Percentiles rank a stretch among this genome's conserved stretches.
Evolutionary conservation across 768 basidiomycete genomes (phyloP).

Genomic region (Neoboletus brunneissimus): DNA sequence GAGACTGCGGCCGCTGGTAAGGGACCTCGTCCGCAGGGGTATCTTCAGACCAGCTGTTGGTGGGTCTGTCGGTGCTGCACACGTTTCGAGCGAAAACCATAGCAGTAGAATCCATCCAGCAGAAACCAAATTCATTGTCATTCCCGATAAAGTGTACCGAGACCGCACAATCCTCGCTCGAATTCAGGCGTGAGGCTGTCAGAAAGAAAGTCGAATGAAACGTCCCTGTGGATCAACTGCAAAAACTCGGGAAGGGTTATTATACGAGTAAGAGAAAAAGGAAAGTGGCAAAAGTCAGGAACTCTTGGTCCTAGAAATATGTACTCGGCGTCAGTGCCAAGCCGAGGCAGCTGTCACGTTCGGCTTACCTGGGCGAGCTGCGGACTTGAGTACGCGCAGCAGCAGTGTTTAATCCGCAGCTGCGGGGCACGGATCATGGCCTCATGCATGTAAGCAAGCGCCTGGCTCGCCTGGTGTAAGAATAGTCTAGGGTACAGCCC

Average conservation of each 20-base stretch:
- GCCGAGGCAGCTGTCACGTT: background rate
- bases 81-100: conserved; percentile 6
- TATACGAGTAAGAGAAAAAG: background rate
- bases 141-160: background rate
- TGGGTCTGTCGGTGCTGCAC: conserved; percentile 14
- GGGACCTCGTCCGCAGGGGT: conserved; percentile 20
- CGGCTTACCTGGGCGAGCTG: background rate
- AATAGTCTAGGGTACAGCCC: background rate
- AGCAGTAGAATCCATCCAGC: conserved; percentile 11
- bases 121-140: conserved; percentile 15
- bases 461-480: background rate
- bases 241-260: background rate
- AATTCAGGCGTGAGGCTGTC: background rate
- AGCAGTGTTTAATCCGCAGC: background rate
- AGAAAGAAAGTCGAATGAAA: background rate
- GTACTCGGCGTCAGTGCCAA: background rate
- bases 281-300: background rate
- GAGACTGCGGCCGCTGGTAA: background rate
- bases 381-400: background rate
- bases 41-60: conserved; percentile 17
- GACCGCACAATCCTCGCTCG: background rate
- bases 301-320: conserved; percentile 5
- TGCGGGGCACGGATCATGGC: background rate
- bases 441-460: background rate
- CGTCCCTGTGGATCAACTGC: background rate